A percentile compares a stretch with the other conserved stretches of the same genome.
phyloP scores from a whole-genome alignment of 768 basidiomycete genomes.

The Favolaschia claudopus region DNA sequence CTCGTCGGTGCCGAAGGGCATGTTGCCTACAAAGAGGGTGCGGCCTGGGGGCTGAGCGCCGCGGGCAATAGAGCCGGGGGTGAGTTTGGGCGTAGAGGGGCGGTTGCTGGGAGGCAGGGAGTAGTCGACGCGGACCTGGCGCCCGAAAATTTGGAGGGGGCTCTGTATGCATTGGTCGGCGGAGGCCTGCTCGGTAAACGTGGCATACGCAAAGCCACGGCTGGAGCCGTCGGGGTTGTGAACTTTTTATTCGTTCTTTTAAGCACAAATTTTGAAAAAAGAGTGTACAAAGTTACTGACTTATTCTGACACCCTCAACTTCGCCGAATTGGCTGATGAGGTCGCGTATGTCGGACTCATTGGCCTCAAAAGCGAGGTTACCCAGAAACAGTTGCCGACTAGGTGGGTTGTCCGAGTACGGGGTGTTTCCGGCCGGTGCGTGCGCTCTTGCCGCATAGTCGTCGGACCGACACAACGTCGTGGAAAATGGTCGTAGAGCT shows the following conservation, averaged over 20 bases:
- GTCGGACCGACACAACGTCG: constrained; percentile 21
- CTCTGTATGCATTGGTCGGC: background rate
- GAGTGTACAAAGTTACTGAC: constrained; percentile 4
- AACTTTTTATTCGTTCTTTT: background rate
- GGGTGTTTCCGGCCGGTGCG: constrained; percentile 11
- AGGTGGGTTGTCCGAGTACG: constrained; percentile 13
- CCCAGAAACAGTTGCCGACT: constrained; percentile 19
- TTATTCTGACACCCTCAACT: constrained; percentile 9
- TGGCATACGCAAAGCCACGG: constrained; percentile 21
- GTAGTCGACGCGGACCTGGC: constrained; percentile 34
- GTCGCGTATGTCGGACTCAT: constrained; percentile 13
- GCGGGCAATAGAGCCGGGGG: background rate
- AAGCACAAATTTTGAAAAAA: no score
- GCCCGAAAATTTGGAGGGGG: background rate
- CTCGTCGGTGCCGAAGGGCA: constrained; percentile 56
- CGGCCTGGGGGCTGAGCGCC: constrained; percentile 38
- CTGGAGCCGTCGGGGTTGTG: constrained; percentile 20
- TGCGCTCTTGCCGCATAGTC: background rate
- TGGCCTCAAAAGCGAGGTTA: constrained; percentile 20
- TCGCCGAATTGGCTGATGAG: background rate
- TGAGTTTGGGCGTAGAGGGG: background rate
- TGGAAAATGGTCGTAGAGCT: constrained; percentile 27
- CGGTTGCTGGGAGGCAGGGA: constrained; percentile 14
- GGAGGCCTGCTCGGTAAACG: background rate
- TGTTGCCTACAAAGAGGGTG: constrained; percentile 57